phyloP scores from a whole-genome alignment of 768 basidiomycete species.

The Paxillus involutus region DNA sequence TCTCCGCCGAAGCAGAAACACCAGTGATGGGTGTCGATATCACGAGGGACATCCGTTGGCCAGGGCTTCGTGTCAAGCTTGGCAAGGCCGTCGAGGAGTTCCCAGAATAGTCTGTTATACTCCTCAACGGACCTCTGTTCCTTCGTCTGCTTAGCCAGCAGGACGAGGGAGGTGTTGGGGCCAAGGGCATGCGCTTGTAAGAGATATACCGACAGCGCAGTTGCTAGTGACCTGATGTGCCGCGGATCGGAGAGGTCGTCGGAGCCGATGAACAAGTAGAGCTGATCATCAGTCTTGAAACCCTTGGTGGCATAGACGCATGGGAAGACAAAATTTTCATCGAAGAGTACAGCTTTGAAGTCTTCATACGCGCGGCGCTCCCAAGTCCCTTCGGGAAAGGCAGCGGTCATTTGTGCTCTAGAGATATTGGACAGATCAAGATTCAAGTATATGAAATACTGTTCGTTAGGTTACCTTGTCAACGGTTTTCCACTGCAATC shows the following conservation, averaged over 20 bases:
- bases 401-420: slow-evolving; percentile 14
- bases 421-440: not conserved
- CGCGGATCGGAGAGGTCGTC: slow-evolving; percentile 21
- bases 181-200: slow-evolving; percentile 16
- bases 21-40: slow-evolving; percentile 22
- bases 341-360: slow-evolving; percentile 6
- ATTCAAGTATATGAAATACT: too few relatives aligned
- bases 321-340: slow-evolving; percentile 20
- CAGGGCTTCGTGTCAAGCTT: slow-evolving; percentile 17
- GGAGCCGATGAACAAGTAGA: slow-evolving; percentile 22
- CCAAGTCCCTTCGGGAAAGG: slow-evolving; percentile 16
- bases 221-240: slow-evolving; percentile 18
- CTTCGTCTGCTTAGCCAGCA: slow-evolving; percentile 14
- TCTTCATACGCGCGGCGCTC: slow-evolving; percentile 18
- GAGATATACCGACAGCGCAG: slow-evolving; percentile 12
- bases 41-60: slow-evolving; percentile 14
- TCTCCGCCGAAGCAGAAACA: slow-evolving; percentile 23
- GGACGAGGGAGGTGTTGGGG: slow-evolving; percentile 20
- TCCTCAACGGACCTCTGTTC: slow-evolving; percentile 13
- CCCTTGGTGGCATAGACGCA: slow-evolving; percentile 24
- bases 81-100: slow-evolving; percentile 18
- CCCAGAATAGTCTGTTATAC: slow-evolving; percentile 19
- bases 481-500: slow-evolving; percentile 10
- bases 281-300: slow-evolving; percentile 20
- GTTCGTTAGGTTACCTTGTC: slow-evolving; percentile 9